Evolutionary conservation across 1,284 basidiomycete genomes (phyloP), one percentile per base, ranked within the genome.

Genomic region (Microstroma glucosiphilum): DNA sequence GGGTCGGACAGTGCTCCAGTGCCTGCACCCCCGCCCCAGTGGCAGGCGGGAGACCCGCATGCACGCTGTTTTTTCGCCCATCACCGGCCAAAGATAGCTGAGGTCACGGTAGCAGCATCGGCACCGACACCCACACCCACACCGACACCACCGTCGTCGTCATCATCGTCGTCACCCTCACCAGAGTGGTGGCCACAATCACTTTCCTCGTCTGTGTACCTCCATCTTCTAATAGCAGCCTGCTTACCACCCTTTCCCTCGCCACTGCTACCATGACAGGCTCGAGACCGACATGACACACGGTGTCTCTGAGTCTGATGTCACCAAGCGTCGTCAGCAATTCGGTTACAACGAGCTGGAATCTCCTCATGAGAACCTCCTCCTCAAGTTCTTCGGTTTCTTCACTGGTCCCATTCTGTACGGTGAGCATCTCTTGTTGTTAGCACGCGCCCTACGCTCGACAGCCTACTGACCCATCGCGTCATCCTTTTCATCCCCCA

Each of bases 231-330:
- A 11, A 30, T 13, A 15, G 6, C 15, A 19, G 54, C 30, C 15
- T 57, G 40, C 56, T 46, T 40, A 11, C 40, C 56, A 3, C 26
- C 15, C 56, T 17, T 8, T 49, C 59, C 30, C 9, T 37, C 40
- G 8, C 8, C 23, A 1, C 58, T 37, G 4, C 9, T 9, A 37
- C 30, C 30, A 37, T 37, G 30, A 37, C 30, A 68, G 82, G 82
- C 81, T 85, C 60, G 78, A 83, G 64, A 84, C 84, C 15, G 82
- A 84, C 66, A 76, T 82, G 68, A 64, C 66, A 41, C 76, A 81
- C 63, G 84, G 84, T 67, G 65, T 85, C 59, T 71, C 74, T 43
- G 80, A 82, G 49, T 59, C 69, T 37, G 83, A 84, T 43, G 76
- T 82, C 48, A 66, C 75, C 37, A 69, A 74, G 61, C 77, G 80